Base-by-base conservation (phyloP, 1,139 yeast genomes). In the Geotrichum candidum region DNA sequence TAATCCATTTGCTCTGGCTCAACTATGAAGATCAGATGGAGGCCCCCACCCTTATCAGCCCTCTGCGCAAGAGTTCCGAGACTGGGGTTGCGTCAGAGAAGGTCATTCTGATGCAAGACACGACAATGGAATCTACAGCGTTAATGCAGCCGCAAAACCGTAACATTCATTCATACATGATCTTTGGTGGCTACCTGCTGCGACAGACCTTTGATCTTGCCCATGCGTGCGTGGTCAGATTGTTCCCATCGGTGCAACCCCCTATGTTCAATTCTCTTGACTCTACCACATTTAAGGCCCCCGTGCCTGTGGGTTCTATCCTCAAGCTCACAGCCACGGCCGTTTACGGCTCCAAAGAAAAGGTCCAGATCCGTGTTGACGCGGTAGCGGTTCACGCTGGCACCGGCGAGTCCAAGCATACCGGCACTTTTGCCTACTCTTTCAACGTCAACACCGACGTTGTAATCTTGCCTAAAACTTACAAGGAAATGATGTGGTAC, bases 91-190 rank as follows among this genome's bases (percentile, higher is more conserved):
- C 45, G 2, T 13, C 45, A 11, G 45, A 38, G n/a, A 38, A 38
- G 18, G 45, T 38, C n/a, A 38, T 38, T 18, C n/a, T 38, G 18
- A 38, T 38, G 45, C 45, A 38, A 15, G 31, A 46, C 7, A 54
- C 56, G 31, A 46, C 51, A 2, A 25, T 38, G 0, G 56, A 54
- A 25, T 54, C 56, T 6, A 41, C 27, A 2, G 27, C 50, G 2
- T 18, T 54, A 9, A 54, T 54, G 56, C 51, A 54, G n/a, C 56
- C 56, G n/a, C 56, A 54, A n/a, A 38, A 38, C 35, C 50, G 56
- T n/a, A 54, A 54, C 56, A 54, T 54, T 54, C 56, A 54, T 15
- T 48, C 41, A 7, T 38, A 46, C n/a, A 54, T 54, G 56, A 54
- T 54, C 13, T 54, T 54, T 54, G 56, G 56, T 15, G 56, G 56